Evolutionary conservation across 495 filamentous ascomycete genomes (phyloP), one percentile per base, ranked within the genome.

Genomic region (Bathelium albidoporum): DNA sequence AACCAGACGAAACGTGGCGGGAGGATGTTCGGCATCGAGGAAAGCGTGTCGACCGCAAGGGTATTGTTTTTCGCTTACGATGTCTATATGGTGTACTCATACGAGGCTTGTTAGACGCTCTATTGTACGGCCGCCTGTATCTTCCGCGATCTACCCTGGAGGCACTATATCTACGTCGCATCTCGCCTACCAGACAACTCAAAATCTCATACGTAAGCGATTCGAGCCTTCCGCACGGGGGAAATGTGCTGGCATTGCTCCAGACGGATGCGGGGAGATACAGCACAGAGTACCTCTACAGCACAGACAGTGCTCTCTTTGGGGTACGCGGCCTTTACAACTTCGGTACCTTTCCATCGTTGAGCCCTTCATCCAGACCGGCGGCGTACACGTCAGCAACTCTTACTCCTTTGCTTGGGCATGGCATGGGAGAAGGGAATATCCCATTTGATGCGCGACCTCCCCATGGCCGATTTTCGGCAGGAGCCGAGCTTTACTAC

Each of bases 401-500:
- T 10, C 36, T 44, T 55, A 43, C 59, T n/a, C 61, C 64, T n/a
- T 58, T 58, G 20, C 31, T 66, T 22, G 32, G 61, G 10, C 12
- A 20, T 29, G 16, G 49, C 49, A 28, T 55, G 49, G 49, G 12
- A 55, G 49, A 55, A 10, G 49, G 49, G 9, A 55, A 24, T 29
- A 26, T 29, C 16, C 49, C 49, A 26, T 10, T 28, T 20, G 49
- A 55, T 28, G 29, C 32, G 7, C 63, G 64, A 61, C 24, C 65
- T n/a, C 58, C 70, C 28, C 60, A 64, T 53, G 74, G 74, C 62
- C 72, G 73, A 14, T 77, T 77, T 63, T 74, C 71, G 61, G 75
- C 73, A 16, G 94, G 94, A n/a, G 94, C 87, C 49, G 94, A 98
- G 71, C 78, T 95, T 31, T 98, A 98, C 73, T 98, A 97, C 71